phyloP scores from a whole-genome alignment of 2,329 filamentous ascomycete species.

The Aplosporella prunicola region DNA sequence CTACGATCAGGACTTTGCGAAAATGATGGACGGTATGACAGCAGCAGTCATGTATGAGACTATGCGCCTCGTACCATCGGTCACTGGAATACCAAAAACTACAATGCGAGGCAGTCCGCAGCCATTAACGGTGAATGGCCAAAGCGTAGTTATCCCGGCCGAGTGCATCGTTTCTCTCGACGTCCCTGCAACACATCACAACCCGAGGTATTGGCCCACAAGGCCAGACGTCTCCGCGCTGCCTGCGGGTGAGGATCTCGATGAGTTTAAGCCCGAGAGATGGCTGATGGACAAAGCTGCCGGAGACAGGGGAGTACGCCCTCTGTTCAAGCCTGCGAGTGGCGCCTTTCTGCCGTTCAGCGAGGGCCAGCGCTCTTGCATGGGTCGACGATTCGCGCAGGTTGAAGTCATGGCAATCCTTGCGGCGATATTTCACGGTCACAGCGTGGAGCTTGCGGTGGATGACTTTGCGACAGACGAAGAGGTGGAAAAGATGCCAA shows the following conservation, averaged over 20 bases:
- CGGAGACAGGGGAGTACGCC: conserved; percentile 55
- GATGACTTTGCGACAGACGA: conserved; percentile 35
- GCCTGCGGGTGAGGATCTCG: conserved; percentile 42
- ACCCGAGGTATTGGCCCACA: conserved; percentile 63
- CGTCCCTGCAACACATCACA: conserved; percentile 43
- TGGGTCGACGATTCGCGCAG: conserved; percentile 48
- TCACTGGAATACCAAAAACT: conserved; percentile 62
- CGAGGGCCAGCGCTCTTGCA: conserved; percentile 46
- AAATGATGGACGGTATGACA: conserved; percentile 58
- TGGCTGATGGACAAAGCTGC: conserved; percentile 54
- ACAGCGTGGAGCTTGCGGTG: conserved; percentile 63
- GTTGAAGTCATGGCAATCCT: conserved; percentile 47
- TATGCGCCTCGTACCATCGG: conserved; percentile 61
- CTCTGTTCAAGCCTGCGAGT: conserved; percentile 43
- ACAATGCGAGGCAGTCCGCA: conserved; percentile 40
- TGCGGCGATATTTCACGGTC: conserved; percentile 44
- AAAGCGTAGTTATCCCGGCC: conserved; percentile 49
- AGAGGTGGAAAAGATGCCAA: conserved; percentile 29
- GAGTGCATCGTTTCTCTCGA: conserved; percentile 48
- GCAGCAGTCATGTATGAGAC: conserved; percentile 73
- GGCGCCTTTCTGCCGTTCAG: conserved; percentile 49
- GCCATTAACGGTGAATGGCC: conserved; percentile 49
- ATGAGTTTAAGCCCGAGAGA: conserved; percentile 61
- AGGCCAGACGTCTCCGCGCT: conserved; percentile 21
- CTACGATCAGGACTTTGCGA: conserved; percentile 58